Base-by-base conservation (phyloP, 208 protist species). In the Balamuthia mandrillaris region DNA sequence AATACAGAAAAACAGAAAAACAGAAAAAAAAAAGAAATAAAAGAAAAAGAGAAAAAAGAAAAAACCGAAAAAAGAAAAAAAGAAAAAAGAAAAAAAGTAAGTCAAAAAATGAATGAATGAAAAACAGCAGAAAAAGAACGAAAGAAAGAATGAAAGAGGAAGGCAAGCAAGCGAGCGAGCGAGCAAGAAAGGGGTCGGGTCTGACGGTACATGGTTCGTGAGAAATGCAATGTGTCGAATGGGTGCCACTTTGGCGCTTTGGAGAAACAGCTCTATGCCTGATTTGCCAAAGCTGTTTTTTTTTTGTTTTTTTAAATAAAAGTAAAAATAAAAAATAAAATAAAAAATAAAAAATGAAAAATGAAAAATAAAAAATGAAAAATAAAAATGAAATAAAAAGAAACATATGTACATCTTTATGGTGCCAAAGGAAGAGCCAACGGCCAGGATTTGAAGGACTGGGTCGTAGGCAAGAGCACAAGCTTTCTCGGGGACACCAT, bases 401-500 rank as follows among this genome's bases (percentile, higher is more conserved):
- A 27, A 31, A 24, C 5, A 35, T 18, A 77, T 45, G 41, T 58
- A 78, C 68, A 78, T 78, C 29, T 78, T 78, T 14, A 78, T 78
- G 2, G 58, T 29, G 12, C 68, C 68, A 78, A 60, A 29, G 2
- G 14, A 4, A 18, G 68, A 60, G 68, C 68, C 68, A 58, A 78
- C 24, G 21, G 68, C 68, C 2, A 78, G 29, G 68, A 78, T 78
- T 58, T 41, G 52, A 27, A 60, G 68, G 1, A 78, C 68, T 33
- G 58, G 45, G 21, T 78, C 68, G 21, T 78, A 78, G n/a, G 68
- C 68, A 6, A 78, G 68, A 2, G 68, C 33, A 27, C 45, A 78
- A 9, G 68, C 68, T 1, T 58, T 58, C 31, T 78, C 58, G 68
- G 68, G 68, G 24, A 78, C 68, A 49, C 68, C 68, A 78, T 78